Percentiles rank a stretch among this genome's conserved stretches.
Conservation (phyloP, 441 rosid species). For the Isatis lusitanica region DNA sequence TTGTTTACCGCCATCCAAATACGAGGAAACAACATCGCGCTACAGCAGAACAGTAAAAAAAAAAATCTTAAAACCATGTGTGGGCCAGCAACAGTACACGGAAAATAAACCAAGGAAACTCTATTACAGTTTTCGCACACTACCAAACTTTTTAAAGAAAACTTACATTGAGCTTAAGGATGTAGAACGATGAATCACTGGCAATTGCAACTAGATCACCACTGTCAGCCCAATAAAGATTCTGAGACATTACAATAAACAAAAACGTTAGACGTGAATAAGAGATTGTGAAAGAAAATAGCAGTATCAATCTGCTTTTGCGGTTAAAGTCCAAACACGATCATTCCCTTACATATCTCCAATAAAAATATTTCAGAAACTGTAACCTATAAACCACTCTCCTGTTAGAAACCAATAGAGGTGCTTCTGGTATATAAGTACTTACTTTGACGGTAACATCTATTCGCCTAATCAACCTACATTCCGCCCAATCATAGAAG, state of each 20-base stretch:
- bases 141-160: conserved; percentile 18
- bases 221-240: conserved; percentile 97
- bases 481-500: conserved; percentile 98
- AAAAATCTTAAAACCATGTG: conserved; percentile 23
- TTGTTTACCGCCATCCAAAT: conserved; percentile 80
- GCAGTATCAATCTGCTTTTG: conserved; percentile 12
- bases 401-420: conserved; percentile 1
- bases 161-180: conserved; percentile 88
- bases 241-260: conserved; percentile 52
- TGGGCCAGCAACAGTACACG: neutral
- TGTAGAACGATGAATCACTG: conserved; percentile 94
- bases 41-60: conserved; percentile 41
- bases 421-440: neutral
- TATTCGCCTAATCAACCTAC: conserved; percentile 93
- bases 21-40: conserved; percentile 85
- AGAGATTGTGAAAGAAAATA: conserved; percentile 20
- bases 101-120: conserved; percentile 5
- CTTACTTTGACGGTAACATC: conserved; percentile 97
- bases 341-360: neutral
- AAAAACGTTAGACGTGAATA: conserved; percentile 11
- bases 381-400: neutral
- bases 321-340: conserved; percentile 7
- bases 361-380: neutral
- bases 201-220: conserved; percentile 99
- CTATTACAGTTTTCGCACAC: conserved; percentile 12